Conservation (phyloP, 371 early-diverging fungal genomes). For the Funneliformis caledonium region DNA sequence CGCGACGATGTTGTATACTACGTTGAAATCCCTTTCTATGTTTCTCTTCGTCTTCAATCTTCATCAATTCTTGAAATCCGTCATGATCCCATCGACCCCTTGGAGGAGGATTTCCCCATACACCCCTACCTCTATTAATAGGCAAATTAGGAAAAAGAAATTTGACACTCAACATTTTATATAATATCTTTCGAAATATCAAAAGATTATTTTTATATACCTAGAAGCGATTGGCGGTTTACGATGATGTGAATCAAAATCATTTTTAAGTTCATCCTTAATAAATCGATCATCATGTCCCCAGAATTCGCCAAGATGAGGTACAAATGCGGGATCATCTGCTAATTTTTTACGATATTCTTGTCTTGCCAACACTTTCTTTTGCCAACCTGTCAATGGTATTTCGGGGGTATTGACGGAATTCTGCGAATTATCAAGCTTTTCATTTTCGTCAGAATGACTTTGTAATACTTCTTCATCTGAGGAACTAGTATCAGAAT, state of each 20-base stretch:
- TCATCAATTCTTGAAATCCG: constrained; percentile 51
- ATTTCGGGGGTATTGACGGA: background rate
- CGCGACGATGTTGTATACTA: constrained; percentile 15
- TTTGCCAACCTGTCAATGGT: constrained; percentile 43
- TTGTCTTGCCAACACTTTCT: constrained; percentile 55
- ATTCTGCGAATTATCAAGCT: background rate
- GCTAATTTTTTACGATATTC: constrained; percentile 60
- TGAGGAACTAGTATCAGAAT: background rate
- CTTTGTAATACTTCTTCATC: constrained; percentile 16
- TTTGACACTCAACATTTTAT: constrained; percentile 6
- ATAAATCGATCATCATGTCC: constrained; percentile 64
- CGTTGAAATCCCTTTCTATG: constrained; percentile 40
- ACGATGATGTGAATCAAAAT: constrained; percentile 18
- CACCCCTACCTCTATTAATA: constrained; percentile 29
- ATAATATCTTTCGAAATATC: background rate
- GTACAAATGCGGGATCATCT: constrained; percentile 66
- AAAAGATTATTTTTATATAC: constrained; percentile 14
- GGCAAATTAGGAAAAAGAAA: background rate
- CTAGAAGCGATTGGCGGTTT: constrained; percentile 20
- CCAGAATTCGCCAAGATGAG: constrained; percentile 64
- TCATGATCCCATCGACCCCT: constrained; percentile 51
- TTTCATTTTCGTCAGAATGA: background rate
- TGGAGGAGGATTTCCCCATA: constrained; percentile 35
- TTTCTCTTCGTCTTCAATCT: constrained; percentile 49
- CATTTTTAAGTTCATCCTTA: constrained; percentile 52